Percentiles rank a stretch among this genome's conserved stretches.
Evolutionary conservation across 805 yeast genomes (phyloP).

Genomic region (Starmera pachycereana): DNA sequence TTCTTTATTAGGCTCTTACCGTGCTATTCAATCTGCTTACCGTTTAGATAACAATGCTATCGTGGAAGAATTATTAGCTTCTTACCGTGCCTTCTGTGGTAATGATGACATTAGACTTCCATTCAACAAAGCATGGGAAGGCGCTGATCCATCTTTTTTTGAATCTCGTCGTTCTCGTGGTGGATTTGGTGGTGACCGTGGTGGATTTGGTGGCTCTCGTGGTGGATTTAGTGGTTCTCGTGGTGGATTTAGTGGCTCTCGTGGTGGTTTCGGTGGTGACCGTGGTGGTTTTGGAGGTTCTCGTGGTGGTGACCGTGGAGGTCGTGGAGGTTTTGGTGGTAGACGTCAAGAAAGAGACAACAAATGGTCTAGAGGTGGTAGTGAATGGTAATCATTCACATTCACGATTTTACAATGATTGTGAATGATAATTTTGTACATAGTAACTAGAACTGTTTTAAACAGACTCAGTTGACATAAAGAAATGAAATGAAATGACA

Average conservation of each 20-base stretch:
- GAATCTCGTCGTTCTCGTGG: background rate
- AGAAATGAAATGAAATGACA: too few species aligned
- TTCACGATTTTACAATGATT: too few species aligned
- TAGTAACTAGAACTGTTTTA: too few species aligned
- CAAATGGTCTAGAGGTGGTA: too few species aligned
- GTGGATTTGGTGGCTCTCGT: conserved; percentile 8
- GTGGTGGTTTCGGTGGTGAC: conserved; percentile 7
- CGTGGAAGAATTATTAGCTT: conserved; percentile 23
- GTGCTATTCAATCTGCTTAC: conserved; percentile 21
- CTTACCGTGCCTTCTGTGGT: conserved; percentile 14
- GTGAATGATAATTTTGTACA: too few species aligned
- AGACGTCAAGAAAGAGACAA: too few species aligned
- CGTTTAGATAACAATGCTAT: conserved; percentile 21
- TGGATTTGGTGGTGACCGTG: conserved; percentile 6
- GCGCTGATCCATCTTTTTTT: too few species aligned
- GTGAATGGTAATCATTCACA: too few species aligned
- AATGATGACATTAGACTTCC: too few species aligned
- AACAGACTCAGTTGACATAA: too few species aligned
- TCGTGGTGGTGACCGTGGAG: conserved; percentile 9
- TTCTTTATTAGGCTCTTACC: background rate
- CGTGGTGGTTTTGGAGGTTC: conserved; percentile 5
- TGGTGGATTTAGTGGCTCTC: conserved; percentile 10
- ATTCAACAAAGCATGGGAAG: too few species aligned
- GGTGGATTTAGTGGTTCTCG: conserved; percentile 10
- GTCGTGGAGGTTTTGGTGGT: conserved; percentile 14